Percentiles rank a stretch among this genome's conserved stretches.
Evolutionary conservation across 1,284 basidiomycete species (phyloP).

Genomic region (Puccinia polysora): DNA sequence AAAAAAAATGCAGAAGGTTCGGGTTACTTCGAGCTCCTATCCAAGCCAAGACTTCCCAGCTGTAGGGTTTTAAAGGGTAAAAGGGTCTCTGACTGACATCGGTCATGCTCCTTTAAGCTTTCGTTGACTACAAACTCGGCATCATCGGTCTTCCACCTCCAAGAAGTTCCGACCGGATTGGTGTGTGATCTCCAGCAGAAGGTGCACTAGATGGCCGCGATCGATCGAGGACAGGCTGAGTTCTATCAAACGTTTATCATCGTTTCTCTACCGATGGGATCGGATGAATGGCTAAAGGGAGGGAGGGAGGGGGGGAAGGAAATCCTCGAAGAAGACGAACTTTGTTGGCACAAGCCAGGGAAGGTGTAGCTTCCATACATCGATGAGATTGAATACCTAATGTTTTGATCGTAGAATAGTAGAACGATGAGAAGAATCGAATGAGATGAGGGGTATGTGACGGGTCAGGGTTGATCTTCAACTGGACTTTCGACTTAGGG

Average conservation of each 20-base stretch:
- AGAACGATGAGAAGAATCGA: not conserved
- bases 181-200: conserved; percentile 45
- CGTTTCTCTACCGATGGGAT: too few relatives aligned
- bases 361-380: conserved; percentile 45
- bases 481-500: too few relatives aligned
- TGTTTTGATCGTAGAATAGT: not conserved
- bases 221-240: not conserved
- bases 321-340: not conserved
- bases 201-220: conserved; percentile 34
- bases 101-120: conserved; percentile 43
- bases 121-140: conserved; percentile 39
- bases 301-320: not conserved
- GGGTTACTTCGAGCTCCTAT: too few relatives aligned
- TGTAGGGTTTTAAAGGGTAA: not conserved
- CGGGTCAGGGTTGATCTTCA: too few relatives aligned
- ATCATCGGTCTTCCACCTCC: conserved; percentile 45
- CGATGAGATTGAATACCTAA: conserved; percentile 44
- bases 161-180: conserved; percentile 45
- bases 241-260: too few relatives aligned
- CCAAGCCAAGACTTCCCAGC: too few relatives aligned
- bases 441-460: not conserved
- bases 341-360: conserved; percentile 45
- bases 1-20: not conserved
- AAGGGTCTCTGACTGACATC: conserved; percentile 2
- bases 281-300: not conserved